Percentiles rank a stretch among this genome's conserved stretches.
Evolutionary conservation across 495 filamentous ascomycete species (phyloP).

Genomic region (Penicillium cosmopolitanum): DNA sequence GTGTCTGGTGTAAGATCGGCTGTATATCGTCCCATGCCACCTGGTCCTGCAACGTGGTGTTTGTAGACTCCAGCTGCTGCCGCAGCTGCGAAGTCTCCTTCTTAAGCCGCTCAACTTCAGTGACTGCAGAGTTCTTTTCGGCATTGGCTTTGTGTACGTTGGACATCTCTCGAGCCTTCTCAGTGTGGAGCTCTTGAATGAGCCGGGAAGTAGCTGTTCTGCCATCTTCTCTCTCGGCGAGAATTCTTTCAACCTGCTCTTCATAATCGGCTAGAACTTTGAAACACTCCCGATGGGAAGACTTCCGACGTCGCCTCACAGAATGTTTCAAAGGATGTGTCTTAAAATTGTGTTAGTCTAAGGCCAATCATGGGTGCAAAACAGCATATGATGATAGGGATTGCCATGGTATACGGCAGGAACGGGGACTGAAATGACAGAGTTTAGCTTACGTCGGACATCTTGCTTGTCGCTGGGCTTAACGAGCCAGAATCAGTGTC

Average conservation of each 20-base stretch:
- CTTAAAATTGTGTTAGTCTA: not conserved
- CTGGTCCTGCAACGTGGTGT: constrained; percentile 16
- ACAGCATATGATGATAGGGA: not conserved
- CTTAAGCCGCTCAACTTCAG: constrained; percentile 9
- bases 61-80: constrained; percentile 20
- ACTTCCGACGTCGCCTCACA: not conserved
- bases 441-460: not conserved
- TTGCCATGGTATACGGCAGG: too few species aligned
- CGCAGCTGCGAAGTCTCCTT: constrained; percentile 13
- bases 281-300: not conserved
- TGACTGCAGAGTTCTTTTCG: constrained; percentile 2
- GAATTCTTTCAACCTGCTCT: not conserved
- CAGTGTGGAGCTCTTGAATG: not conserved
- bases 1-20: constrained; percentile 17
- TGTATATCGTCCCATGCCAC: constrained; percentile 22
- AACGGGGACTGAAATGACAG: not conserved
- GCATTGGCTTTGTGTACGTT: not conserved
- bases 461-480: not conserved
- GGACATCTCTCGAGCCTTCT: not conserved
- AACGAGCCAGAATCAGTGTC: not conserved
- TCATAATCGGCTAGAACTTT: not conserved
- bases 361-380: not conserved
- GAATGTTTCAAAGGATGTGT: not conserved
- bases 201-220: not conserved
- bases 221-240: not conserved